Conservation (phyloP, 805 yeast genomes). For the Cyberlindnera americana region DNA sequence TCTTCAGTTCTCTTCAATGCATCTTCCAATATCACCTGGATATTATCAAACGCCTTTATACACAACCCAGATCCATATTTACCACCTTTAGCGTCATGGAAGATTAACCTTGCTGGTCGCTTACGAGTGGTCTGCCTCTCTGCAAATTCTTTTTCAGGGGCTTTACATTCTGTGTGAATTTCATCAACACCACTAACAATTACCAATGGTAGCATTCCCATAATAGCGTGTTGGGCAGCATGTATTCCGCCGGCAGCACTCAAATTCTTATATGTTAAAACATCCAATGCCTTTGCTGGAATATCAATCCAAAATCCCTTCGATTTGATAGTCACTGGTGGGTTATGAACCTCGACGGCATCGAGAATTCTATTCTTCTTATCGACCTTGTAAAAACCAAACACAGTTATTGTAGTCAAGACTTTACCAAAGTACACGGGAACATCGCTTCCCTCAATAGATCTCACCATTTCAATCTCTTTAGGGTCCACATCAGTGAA, state of each 20-base stretch:
- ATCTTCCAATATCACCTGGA: constrained; percentile 59
- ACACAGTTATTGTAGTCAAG: constrained; percentile 69
- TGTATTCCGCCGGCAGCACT: constrained; percentile 91
- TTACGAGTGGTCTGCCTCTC: constrained; percentile 62
- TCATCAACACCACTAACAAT: constrained; percentile 75
- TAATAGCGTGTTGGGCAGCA: constrained; percentile 89
- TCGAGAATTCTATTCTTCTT: constrained; percentile 77
- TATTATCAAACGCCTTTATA: constrained; percentile 73
- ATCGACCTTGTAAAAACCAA: constrained; percentile 90
- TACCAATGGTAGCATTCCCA: constrained; percentile 72
- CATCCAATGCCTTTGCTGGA: constrained; percentile 58
- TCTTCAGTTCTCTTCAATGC: constrained; percentile 55
- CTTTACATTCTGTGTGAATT: constrained; percentile 90
- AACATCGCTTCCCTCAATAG: constrained; percentile 44
- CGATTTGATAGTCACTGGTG: constrained; percentile 66
- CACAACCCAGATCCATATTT: constrained; percentile 75
- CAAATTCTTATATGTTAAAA: constrained; percentile 53
- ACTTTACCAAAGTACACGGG: constrained; percentile 79
- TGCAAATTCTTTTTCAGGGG: constrained; percentile 95
- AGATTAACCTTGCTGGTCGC: constrained; percentile 84
- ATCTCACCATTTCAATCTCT: constrained; percentile 61
- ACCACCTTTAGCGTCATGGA: constrained; percentile 84
- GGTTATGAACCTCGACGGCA: constrained; percentile 87
- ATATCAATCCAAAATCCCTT: constrained; percentile 93
- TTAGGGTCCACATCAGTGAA: constrained; percentile 89